Base-by-base conservation (phyloP, 2,329 filamentous ascomycete species). In the Davidsoniella australis region DNA sequence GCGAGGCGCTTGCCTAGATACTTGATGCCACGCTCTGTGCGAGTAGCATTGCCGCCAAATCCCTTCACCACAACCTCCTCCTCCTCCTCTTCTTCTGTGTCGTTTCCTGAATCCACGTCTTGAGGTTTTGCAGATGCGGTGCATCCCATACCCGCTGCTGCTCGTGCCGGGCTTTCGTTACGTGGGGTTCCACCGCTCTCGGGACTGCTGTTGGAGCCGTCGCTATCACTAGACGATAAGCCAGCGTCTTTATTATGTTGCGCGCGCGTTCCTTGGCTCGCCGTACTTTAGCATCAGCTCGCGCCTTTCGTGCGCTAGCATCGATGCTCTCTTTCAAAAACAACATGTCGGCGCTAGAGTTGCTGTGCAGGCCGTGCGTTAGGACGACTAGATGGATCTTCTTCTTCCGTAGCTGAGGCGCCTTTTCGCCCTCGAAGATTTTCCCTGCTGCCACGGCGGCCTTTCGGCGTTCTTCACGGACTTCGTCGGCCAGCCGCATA, bases 291-390 rank as follows among this genome's bases (percentile, higher is more conserved):
- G 79, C 76, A 62, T 85, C 80, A 45, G 77, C 67, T 57, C 80
- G 80, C 24, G 85, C 82, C 60, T 89, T 78, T 57, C 70, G 80
- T 3, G 81, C 82, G 2, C 85, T 80, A 24, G 79, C 78, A 65
- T 98, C 91, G 54, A 98, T 96, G 63, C 86, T 94, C 64, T 98
- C 91, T 61, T 98, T 98, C 62, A 98, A 67, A 61, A 85, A 98
- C 17, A 98, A 70, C 91, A 98, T 94, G 62, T 98, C 91, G 18
- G 87, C 84, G 4, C 91, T 86, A 10, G 95, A 71, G 62, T 98
- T 98, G 64, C 89, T 94, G 63, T 98, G 91, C 55, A 98, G 64
- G 0, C 91, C 91, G 66, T 98, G 91, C 0, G 91, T 96, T 45
- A 98, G 66, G 33, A 98, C 72, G 20, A 98, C 91, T 40, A 98